Base-by-base conservation (phyloP, 371 early-diverging fungal species). In the Mucor irregularis region DNA sequence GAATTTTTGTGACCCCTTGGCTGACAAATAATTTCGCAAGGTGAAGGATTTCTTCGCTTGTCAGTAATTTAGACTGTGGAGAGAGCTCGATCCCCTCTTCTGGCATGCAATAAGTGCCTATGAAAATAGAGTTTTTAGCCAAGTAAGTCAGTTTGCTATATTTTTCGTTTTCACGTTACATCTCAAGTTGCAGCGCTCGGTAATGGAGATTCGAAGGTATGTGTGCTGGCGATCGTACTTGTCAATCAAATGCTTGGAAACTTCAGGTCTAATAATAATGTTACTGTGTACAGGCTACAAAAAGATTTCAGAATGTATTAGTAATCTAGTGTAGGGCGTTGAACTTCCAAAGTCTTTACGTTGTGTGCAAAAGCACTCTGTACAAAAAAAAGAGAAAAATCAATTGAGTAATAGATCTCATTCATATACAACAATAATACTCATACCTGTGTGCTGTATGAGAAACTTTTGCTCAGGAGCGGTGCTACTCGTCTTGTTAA, bases 51-150 rank as follows among this genome's bases (percentile, higher is more conserved):
- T 97, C 97, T 10, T 77, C 73, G 2, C 88, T 85, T 6, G 85
- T 85, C 52, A 97, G 66, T 22, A 97, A 71, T 30, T 88, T 59
- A 17, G 80, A 69, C 19, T 68, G 64, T 0, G 94, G 90, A 0
- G 93, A 85, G 7, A 97, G 73, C 5, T 82, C 80, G 0, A 95
- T 82, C 5, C 97, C 97, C 55, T 93, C 93, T 33, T 84, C 93
- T 5, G 96, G 96, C 97, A 97, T 97, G 69, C 97, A 97, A 71
- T 97, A 97, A 0, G 92, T 91, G 62, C 93, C 91, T 90, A 44
- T 30, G 31, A 16, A 38, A 3, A 13, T 22, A 48, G 24, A 53
- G 17, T 8, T 11, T 29, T 2, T 17, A 17, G 5, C 2, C 2
- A 8, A 30, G 13, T 33, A n/a, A n/a, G n/a, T n/a, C n/a, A n/a